phyloP scores from a whole-genome alignment of 2,329 filamentous ascomycete genomes.

The Aspergillus sclerotialis region DNA sequence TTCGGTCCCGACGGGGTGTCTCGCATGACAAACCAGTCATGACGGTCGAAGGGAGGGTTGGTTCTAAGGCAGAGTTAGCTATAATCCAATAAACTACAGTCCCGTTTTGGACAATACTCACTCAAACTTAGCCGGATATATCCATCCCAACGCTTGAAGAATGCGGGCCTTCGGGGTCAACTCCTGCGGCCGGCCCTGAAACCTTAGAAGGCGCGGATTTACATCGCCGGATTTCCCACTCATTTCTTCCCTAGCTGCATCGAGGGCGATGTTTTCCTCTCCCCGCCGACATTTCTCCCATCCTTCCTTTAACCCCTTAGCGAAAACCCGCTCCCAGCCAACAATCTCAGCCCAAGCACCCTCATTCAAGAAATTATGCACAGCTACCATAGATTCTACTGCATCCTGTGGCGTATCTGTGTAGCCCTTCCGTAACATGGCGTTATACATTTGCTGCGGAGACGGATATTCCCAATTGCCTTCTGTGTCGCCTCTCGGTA shows the following conservation, averaged over 20 bases:
- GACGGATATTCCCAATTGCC: conserved; percentile 97
- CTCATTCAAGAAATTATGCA: conserved; percentile 97
- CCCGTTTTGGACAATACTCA: conserved; percentile 36
- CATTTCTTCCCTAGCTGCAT: conserved; percentile 47
- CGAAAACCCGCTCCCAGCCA: conserved; percentile 85
- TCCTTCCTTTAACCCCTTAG: conserved; percentile 62
- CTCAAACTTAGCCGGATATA: conserved; percentile 75
- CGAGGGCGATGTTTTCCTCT: conserved; percentile 56
- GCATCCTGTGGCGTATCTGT: conserved; percentile 88
- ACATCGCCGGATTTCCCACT: conserved; percentile 22
- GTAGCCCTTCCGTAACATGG: conserved; percentile 90
- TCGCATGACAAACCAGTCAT: conserved; percentile 91
- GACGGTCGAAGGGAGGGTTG: conserved; percentile 86
- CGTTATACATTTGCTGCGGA: conserved; percentile 99
- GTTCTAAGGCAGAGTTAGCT: conserved; percentile 44
- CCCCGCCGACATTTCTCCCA: conserved; percentile 69
- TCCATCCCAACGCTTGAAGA: conserved; percentile 67
- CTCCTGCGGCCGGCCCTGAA: conserved; percentile 83
- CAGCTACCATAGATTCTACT: conserved; percentile 92
- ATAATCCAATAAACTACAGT: no score
- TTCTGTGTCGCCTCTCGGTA: conserved; percentile 69
- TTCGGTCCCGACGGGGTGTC: conserved; percentile 59
- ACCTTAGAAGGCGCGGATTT: conserved; percentile 68
- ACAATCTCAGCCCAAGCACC: conserved; percentile 95
- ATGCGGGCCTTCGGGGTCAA: conserved; percentile 87